A percentile compares a stretch with the other conserved stretches of the same genome.
Conservation (phyloP, 441 rosid species). For the Brassica hybrid region DNA sequence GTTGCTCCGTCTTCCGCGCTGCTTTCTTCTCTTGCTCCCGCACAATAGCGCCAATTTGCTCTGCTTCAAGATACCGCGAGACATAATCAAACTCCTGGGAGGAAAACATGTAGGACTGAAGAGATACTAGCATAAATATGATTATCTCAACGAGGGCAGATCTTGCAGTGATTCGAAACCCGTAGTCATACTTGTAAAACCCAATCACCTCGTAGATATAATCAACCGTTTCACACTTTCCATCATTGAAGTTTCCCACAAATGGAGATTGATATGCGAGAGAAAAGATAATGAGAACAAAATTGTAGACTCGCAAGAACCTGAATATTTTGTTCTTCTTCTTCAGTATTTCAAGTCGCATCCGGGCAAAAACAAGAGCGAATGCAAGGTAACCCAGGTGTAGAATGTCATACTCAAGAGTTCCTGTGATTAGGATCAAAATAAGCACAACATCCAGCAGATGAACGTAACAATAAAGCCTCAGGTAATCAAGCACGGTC, state of each 20-base stretch:
- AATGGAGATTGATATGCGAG: slow-evolving; percentile 99
- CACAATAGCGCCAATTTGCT: slow-evolving; percentile 97
- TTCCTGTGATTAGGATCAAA: slow-evolving; percentile 93
- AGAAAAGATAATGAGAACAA: slow-evolving; percentile 85
- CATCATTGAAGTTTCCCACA: slow-evolving; percentile 77
- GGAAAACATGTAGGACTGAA: slow-evolving; percentile 94
- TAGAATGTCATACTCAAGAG: slow-evolving; percentile 96
- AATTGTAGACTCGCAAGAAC: slow-evolving; percentile 97
- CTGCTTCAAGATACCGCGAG: slow-evolving; percentile 94
- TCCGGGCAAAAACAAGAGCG: slow-evolving; percentile 93
- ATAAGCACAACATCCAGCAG: slow-evolving; percentile 93
- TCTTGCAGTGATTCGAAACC: slow-evolving; percentile 98
- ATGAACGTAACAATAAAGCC: slow-evolving; percentile 93
- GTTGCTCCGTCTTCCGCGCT: slow-evolving; percentile 95
- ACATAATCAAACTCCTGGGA: slow-evolving; percentile 93
- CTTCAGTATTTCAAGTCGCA: slow-evolving; percentile 94
- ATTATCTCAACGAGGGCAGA: slow-evolving; percentile 97
- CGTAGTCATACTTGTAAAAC: slow-evolving; percentile 96
- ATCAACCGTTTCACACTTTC: slow-evolving; percentile 66
- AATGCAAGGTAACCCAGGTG: slow-evolving; percentile 99
- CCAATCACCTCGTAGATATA: slow-evolving; percentile 90
- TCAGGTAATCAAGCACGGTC: slow-evolving; percentile 95
- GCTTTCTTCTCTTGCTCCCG: slow-evolving; percentile 98
- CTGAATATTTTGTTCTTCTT: slow-evolving; percentile 93
- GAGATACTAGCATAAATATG: slow-evolving; percentile 91